Evolutionary conservation across 73 alveolate species (phyloP).

Genomic region (Uronychia binucleata): DNA sequence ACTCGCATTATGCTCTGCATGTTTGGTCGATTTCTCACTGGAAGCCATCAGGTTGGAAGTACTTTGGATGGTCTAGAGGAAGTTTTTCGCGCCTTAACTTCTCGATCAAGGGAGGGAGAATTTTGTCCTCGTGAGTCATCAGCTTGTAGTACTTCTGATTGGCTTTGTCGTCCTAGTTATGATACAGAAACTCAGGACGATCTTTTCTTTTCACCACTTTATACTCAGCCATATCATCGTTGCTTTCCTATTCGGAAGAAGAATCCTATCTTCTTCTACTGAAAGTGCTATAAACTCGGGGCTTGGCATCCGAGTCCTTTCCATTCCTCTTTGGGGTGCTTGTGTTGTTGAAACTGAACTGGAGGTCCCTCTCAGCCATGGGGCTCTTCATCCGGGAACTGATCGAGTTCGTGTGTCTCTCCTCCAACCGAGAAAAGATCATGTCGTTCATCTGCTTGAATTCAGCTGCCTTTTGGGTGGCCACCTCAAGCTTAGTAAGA

Average conservation of each 20-base stretch:
- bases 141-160: neutral
- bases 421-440: neutral
- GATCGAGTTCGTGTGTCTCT: neutral
- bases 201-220: neutral
- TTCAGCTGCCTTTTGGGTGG: neutral
- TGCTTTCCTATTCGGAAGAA: neutral
- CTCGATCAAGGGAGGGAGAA: constrained; percentile 2
- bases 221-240: neutral
- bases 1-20: too few relatives aligned
- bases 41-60: too few relatives aligned
- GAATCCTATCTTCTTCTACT: neutral
- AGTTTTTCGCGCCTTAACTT: too few relatives aligned
- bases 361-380: neutral
- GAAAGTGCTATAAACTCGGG: neutral
- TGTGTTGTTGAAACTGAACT: neutral
- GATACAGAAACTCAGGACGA: neutral
- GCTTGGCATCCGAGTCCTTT: neutral
- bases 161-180: neutral
- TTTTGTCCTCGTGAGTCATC: neutral
- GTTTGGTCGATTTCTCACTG: too few relatives aligned
- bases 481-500: neutral
- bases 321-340: neutral
- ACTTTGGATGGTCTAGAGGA: too few relatives aligned
- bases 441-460: neutral
- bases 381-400: neutral